A percentile compares a stretch with the other conserved stretches of the same genome.
These are phyloP conservation scores for Kodamaea hsintzibuensis DNA, from an alignment of 805 yeast species.

Conservation along the genomic window DNA sequence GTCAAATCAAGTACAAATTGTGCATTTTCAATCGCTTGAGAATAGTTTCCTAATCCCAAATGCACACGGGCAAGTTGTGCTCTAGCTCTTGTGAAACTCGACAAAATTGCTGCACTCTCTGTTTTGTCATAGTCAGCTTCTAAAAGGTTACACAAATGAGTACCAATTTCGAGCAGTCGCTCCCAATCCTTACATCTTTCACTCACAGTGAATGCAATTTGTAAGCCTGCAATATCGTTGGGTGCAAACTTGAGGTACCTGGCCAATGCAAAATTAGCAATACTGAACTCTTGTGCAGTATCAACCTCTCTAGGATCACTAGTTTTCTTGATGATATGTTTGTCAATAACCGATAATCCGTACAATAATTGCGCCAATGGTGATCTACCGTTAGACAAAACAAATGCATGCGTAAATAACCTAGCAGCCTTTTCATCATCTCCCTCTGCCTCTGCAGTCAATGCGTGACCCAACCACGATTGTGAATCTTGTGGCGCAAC, in stretches of 20 bases:
- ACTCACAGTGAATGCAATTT: constrained; percentile 52
- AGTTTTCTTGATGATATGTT: constrained; percentile 40
- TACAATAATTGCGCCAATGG: constrained; percentile 71
- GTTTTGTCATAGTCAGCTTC: constrained; percentile 58
- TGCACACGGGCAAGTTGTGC: constrained; percentile 71
- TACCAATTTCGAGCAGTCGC: constrained; percentile 51
- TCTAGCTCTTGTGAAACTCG: constrained; percentile 58
- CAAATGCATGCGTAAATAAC: constrained; percentile 75
- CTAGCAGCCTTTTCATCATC: constrained; percentile 50
- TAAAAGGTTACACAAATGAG: constrained; percentile 45
- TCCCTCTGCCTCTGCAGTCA: constrained; percentile 55
- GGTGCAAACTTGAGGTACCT: constrained; percentile 66
- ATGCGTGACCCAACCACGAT: constrained; percentile 88
- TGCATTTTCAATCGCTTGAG: constrained; percentile 60
- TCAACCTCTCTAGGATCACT: constrained; percentile 56
- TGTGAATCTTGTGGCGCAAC: constrained; percentile 72
- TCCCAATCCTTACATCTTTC: constrained; percentile 72
- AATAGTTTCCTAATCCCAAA: constrained; percentile 60
- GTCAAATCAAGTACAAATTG: constrained; percentile 53
- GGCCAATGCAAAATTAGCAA: constrained; percentile 66
- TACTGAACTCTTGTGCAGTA: constrained; percentile 62
- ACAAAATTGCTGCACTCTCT: constrained; percentile 49
- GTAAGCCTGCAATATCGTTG: constrained; percentile 55
- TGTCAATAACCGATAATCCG: constrained; percentile 57
- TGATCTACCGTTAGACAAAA: constrained; percentile 72